These are phyloP conservation scores for Vicia villosa DNA, from an alignment of 306 rosid genomes.

Conservation along the genomic window DNA sequence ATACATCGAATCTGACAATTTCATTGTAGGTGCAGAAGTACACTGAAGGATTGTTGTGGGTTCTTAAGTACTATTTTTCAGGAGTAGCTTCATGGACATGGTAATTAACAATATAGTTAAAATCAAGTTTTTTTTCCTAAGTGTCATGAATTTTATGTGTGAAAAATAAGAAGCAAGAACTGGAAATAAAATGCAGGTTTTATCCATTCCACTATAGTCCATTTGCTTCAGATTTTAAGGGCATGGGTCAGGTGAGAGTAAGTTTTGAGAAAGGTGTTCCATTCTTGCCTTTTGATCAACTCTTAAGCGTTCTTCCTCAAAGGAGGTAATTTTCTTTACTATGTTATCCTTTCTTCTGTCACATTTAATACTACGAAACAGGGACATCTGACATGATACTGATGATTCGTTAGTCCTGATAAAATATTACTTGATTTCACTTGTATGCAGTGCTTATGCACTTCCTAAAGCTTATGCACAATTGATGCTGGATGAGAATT, in stretches of 20 bases:
- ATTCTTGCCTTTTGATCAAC: slow-evolving; percentile 61
- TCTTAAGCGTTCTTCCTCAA: slow-evolving; percentile 55
- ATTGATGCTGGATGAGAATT: slow-evolving; percentile 47
- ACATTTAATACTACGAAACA: not conserved
- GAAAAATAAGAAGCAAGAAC: not conserved
- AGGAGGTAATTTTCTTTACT: slow-evolving; percentile 40
- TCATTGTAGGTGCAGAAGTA: slow-evolving; percentile 56
- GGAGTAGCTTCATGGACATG: slow-evolving; percentile 68
- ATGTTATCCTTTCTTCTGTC: too few relatives aligned
- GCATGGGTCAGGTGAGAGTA: slow-evolving; percentile 46
- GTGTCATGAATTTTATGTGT: not conserved
- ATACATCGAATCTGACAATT: too few relatives aligned
- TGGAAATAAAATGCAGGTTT: slow-evolving; percentile 43
- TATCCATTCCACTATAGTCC: slow-evolving; percentile 59
- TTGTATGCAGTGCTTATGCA: slow-evolving; percentile 49
- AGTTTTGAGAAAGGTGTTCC: slow-evolving; percentile 51
- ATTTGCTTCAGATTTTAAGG: slow-evolving; percentile 59
- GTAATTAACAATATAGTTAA: slow-evolving; percentile 27
- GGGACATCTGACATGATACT: too few relatives aligned
- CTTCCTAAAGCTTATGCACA: slow-evolving; percentile 43
- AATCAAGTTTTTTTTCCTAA: not conserved
- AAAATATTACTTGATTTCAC: not conserved
- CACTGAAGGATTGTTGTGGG: slow-evolving; percentile 66
- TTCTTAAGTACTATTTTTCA: slow-evolving; percentile 55
- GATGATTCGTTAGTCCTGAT: too few relatives aligned